Evolutionary conservation across 2,329 filamentous ascomycete species (phyloP), one percentile per base, ranked within the genome.

Genomic region (Tolypocladium ophioglossoides): DNA sequence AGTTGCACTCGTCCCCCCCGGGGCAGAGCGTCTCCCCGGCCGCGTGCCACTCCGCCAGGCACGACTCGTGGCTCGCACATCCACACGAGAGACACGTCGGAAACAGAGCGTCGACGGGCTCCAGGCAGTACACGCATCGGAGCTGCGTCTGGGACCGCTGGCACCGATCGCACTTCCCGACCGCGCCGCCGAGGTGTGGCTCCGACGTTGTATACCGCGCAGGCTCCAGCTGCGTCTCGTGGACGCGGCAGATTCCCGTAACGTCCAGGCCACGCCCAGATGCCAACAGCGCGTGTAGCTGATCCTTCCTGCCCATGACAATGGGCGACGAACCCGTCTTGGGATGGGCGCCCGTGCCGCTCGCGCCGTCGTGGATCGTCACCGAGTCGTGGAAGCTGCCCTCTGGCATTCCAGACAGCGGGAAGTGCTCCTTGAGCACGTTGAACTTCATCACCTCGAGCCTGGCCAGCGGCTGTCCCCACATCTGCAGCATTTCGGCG

Each of bases 401-500:
- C 24, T 70, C 66, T 4, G 57, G 54, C 34, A 64, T 65, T 1
- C 64, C 62, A 6, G 44, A 58, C 24, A 54, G 64, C 61, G 49
- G 61, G 50, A 20, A 20, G 7, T 77, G 74, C 30, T 79, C 78
- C 53, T 78, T 78, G 40, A 86, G 70, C 4, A 81, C 76, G 57
- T 86, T 86, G 62, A 86, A 87, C 62, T 87, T 87, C 69, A 87
- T 75, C 32, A 87, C 78, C 63, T 87, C 84, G 1, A 87, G 74
- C 20, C 83, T 75, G 35, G 80, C 76, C 5, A 86, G 69, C 0
- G 82, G 82, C 54, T 83, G 77, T 2, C 76, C 73, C 84, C 84
- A 87, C 68, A 82, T 79, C 59, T 84, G 83, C 4, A 87, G 74
- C 68, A 87, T 77, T 66, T 86, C 82, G n/a, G 84, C 83, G 61